Conservation (phyloP, 2,329 filamentous ascomycete genomes). For the Penicillium polonicum region DNA sequence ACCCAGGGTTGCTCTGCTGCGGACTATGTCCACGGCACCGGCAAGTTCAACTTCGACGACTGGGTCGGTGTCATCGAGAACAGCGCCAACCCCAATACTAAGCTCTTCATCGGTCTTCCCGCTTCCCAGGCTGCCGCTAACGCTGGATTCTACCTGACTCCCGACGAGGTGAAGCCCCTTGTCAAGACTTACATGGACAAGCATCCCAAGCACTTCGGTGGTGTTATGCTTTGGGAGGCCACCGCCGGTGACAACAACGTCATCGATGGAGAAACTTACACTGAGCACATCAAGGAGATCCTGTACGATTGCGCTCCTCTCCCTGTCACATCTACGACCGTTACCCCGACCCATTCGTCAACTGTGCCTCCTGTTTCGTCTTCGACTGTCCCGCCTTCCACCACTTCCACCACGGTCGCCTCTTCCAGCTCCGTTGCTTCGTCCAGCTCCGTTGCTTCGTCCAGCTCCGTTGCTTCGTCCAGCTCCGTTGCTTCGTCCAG, state of each 20-base stretch:
- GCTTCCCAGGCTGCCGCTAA: conserved; percentile 33
- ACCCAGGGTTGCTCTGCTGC: conserved; percentile 52
- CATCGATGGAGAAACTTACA: conserved; percentile 47
- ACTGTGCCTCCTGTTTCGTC: conserved; percentile 4
- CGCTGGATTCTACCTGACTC: conserved; percentile 48
- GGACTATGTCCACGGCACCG: conserved; percentile 38
- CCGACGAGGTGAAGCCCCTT: conserved; percentile 47
- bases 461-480: background rate
- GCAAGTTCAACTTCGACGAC: conserved; percentile 47
- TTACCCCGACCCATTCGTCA: conserved; percentile 12
- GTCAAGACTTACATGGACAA: conserved; percentile 44
- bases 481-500: conserved; percentile 4
- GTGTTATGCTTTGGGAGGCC: conserved; percentile 61
- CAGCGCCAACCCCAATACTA: conserved; percentile 46
- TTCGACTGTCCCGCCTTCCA: background rate
- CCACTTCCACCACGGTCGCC: conserved; percentile 1
- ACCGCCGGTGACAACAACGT: conserved; percentile 50
- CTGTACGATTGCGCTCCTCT: conserved; percentile 31
- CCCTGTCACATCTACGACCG: conserved; percentile 14
- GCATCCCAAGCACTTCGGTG: conserved; percentile 51
- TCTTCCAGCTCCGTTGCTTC: background rate
- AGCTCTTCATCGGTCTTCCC: conserved; percentile 56
- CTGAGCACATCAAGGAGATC: conserved; percentile 50
- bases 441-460: background rate
- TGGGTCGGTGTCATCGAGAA: conserved; percentile 45